Evolutionary conservation across 2,329 filamentous ascomycete genomes (phyloP).

Genomic region (Aspergillus novoparasiticus): DNA sequence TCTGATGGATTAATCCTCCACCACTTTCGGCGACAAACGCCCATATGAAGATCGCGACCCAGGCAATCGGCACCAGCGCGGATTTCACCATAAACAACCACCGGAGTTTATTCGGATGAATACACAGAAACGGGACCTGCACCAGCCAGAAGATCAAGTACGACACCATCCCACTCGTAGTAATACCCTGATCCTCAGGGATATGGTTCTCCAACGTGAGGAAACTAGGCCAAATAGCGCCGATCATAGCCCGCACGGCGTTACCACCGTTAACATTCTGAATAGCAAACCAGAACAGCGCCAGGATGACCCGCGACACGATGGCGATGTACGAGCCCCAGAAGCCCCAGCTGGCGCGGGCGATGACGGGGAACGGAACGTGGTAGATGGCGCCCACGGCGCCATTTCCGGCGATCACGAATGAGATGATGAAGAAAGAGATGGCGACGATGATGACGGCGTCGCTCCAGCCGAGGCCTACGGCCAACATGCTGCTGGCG

Average conservation of each 20-base stretch:
- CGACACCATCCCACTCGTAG: conserved; percentile 48
- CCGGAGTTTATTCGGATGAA: conserved; percentile 45
- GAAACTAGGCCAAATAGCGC: conserved; percentile 54
- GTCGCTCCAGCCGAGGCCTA: conserved; percentile 59
- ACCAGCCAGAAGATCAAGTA: conserved; percentile 49
- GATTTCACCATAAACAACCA: conserved; percentile 43
- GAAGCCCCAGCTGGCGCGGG: conserved; percentile 60
- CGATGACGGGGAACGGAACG: conserved; percentile 59
- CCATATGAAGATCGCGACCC: conserved; percentile 66
- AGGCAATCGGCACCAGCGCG: conserved; percentile 58
- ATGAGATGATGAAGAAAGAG: conserved; percentile 55
- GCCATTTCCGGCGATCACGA: conserved; percentile 64
- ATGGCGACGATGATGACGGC: conserved; percentile 52
- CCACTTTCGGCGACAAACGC: conserved; percentile 59
- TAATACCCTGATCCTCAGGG: conserved; percentile 47
- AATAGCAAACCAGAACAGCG: conserved; percentile 66
- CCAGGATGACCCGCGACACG: conserved; percentile 56
- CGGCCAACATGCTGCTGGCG: conserved; percentile 51
- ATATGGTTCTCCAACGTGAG: conserved; percentile 41
- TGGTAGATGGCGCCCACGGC: conserved; percentile 57
- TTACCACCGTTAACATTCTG: conserved; percentile 66
- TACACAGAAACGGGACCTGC: conserved; percentile 49
- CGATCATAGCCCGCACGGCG: conserved; percentile 54
- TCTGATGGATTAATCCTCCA: conserved; percentile 50
- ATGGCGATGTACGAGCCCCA: conserved; percentile 60